phyloP scores from a whole-genome alignment of 345 rosid genomes.

The Hibiscus tridactylites region DNA sequence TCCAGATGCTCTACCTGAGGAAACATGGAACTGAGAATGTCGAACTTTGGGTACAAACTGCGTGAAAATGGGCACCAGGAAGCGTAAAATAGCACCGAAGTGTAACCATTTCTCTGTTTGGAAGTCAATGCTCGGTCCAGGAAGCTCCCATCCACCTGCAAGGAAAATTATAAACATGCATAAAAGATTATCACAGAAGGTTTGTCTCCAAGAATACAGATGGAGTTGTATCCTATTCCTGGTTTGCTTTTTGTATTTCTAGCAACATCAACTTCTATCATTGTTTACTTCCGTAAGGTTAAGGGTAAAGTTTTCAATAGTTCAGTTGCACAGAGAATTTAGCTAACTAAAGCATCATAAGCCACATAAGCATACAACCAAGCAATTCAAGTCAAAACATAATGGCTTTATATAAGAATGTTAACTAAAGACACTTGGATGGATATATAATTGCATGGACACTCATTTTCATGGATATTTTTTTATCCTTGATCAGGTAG shows the following conservation, averaged over 20 bases:
- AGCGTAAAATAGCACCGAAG: constrained; percentile 65
- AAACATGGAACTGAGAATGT: not conserved
- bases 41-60: constrained; percentile 8
- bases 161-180: not conserved
- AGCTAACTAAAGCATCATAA: not conserved
- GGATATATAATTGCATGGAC: not conserved
- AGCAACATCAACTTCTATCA: not conserved
- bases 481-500: not conserved
- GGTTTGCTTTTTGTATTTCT: not conserved
- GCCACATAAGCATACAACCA: not conserved
- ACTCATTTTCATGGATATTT: not conserved
- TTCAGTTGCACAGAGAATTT: not conserved
- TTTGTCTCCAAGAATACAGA: not conserved
- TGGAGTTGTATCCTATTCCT: not conserved
- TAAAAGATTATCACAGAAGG: not conserved
- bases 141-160: constrained; percentile 64
- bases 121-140: constrained; percentile 49
- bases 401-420: not conserved
- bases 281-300: not conserved
- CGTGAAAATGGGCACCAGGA: constrained; percentile 78
- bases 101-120: constrained; percentile 31
- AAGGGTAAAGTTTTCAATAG: not conserved
- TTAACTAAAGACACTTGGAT: not conserved
- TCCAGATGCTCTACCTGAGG: not conserved
- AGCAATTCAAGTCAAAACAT: not conserved